A percentile compares a stretch with the other conserved stretches of the same genome.
These are phyloP conservation scores for Aureobasidium sp. DNA, from an alignment of 2,329 filamentous ascomycete genomes.

Conservation along the genomic window DNA sequence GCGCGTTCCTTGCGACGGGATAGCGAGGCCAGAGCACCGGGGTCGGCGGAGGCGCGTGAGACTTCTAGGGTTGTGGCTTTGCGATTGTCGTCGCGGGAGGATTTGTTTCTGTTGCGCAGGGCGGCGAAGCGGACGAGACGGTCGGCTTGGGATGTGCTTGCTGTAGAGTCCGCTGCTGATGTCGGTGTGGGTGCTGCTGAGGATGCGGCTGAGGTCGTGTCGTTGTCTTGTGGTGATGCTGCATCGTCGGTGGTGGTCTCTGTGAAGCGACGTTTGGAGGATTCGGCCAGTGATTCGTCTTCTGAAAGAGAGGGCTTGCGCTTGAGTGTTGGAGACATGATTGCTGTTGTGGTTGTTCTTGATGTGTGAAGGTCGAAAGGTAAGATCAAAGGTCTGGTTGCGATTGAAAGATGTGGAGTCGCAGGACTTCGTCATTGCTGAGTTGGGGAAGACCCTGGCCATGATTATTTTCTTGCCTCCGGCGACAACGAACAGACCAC, in stretches of 20 bases:
- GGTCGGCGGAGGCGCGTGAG: conserved; percentile 70
- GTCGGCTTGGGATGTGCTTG: conserved; percentile 39
- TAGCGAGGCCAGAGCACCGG: conserved; percentile 68
- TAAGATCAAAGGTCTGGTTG: not conserved
- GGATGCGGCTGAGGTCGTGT: conserved; percentile 14
- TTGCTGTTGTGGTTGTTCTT: not conserved
- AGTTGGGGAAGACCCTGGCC: not conserved
- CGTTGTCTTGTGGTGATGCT: not conserved
- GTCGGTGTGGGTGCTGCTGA: conserved; percentile 19
- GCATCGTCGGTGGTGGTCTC: conserved; percentile 16
- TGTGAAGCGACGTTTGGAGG: conserved; percentile 31
- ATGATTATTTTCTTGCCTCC: not conserved
- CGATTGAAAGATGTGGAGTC: not conserved
- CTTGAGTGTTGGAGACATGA: conserved; percentile 27
- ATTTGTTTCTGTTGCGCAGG: conserved; percentile 62
- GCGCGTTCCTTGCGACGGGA: conserved; percentile 81
- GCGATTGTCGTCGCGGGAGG: conserved; percentile 62
- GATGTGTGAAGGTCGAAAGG: not conserved
- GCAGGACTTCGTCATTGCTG: conserved; percentile 2
- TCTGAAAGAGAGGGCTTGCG: conserved; percentile 33
- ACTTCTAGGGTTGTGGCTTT: conserved; percentile 80
- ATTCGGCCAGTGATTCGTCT: conserved; percentile 24
- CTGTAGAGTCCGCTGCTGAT: conserved; percentile 24
- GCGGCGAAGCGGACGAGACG: conserved; percentile 79
- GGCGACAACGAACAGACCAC: not conserved